phyloP scores from a whole-genome alignment of 441 rosid genomes.

The Pelargonium myrrhifolium region DNA sequence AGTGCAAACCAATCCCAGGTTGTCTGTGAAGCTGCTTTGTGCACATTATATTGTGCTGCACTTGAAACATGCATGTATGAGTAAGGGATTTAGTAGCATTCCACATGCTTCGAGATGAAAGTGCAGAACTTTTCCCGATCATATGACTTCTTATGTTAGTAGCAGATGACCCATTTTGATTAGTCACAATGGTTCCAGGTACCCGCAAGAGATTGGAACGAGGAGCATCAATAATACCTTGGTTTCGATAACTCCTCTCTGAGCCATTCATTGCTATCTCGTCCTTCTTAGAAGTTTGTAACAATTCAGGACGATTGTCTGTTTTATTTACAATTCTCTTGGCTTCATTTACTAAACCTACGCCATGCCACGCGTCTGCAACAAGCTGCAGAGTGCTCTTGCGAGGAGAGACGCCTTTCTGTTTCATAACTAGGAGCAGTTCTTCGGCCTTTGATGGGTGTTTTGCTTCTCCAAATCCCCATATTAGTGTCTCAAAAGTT shows the following conservation, averaged over 20 bases:
- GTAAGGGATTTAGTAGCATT: constrained; percentile 18
- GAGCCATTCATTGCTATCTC: constrained; percentile 26
- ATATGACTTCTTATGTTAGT: constrained; percentile 27
- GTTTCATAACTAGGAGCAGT: constrained; percentile 56
- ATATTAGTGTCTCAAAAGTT: constrained; percentile 79
- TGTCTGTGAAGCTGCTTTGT: constrained; percentile 23
- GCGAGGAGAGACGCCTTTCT: constrained; percentile 45
- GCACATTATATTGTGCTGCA: constrained; percentile 26
- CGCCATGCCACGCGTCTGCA: constrained; percentile 69
- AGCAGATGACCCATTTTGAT: constrained; percentile 30
- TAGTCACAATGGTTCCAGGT: constrained; percentile 18
- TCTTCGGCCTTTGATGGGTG: constrained; percentile 87
- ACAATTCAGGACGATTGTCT: constrained; percentile 14
- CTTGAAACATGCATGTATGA: neutral
- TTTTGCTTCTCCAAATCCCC: constrained; percentile 88
- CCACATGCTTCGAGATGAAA: constrained; percentile 17
- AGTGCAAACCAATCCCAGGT: constrained; percentile 15
- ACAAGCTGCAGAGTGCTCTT: constrained; percentile 56
- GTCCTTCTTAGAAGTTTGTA: constrained; percentile 16
- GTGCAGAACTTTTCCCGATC: constrained; percentile 18
- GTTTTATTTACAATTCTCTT: constrained; percentile 29
- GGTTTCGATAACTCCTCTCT: constrained; percentile 28
- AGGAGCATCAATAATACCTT: constrained; percentile 19
- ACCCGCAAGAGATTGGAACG: constrained; percentile 24
- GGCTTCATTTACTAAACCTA: constrained; percentile 55